Evolutionary conservation across 257 asterid species (phyloP), one percentile per base, ranked within the genome.

Genomic region (Linderniella brevidens): DNA sequence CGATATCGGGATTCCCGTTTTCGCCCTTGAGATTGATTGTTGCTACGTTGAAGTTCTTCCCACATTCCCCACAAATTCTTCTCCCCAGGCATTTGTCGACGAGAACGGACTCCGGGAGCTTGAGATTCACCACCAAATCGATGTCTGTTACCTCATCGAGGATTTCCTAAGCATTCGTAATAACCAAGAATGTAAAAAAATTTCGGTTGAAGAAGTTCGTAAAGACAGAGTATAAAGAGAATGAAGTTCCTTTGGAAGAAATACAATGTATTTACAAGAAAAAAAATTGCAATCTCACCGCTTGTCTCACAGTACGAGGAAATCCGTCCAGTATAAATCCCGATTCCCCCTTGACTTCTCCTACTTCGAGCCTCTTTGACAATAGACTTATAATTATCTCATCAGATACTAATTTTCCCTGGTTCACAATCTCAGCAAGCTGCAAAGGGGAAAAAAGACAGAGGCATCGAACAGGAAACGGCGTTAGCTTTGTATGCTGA

Each of bases 281-380:
- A 25, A 25, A 25, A 25, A 25, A 25, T 6, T 25, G 32, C 32
- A 25, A 6, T 25, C 95, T 87, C 62, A 83, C 95, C 8, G 95
- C 97, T 64, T 87, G 97, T 68, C 94, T 74, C 9, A 87, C 92
- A 5, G 97, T 87, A 50, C 97, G 79, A 50, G 97, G 95, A 56
- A 87, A 87, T 8, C 97, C 95, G 48, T 87, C 97, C 14, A 83
- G 92, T 53, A 87, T 87, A 45, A 87, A 87, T 46, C 95, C 95
- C 1, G 81, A 69, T 74, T 87, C 97, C 46, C 92, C 95, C 51
- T 68, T 80, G 50, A 69, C 57, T 61, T 83, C 93, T 43, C 98
- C 98, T 10, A 55, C 58, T 74, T 90, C 93, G 0, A 85, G 93
- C 74, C 96, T 84, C 80, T 81, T 90, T 11, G 94, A 90, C 63